Percentiles rank a stretch among this genome's conserved stretches.
Conservation (phyloP, 2,329 filamentous ascomycete species). For the Hymenoscyphus repandus region DNA sequence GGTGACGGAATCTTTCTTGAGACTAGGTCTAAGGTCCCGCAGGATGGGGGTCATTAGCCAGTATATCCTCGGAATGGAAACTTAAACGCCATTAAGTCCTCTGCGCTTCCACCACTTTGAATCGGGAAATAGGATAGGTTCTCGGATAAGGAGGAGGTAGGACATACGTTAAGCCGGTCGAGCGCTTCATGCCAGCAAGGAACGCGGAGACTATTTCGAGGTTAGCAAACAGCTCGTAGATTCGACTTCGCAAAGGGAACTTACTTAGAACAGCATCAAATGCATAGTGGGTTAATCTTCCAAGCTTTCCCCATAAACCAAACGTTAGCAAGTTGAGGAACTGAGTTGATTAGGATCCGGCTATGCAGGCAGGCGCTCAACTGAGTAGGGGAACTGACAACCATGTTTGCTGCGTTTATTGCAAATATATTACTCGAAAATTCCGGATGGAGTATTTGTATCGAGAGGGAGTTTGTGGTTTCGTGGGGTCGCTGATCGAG, state of each 20-base stretch:
- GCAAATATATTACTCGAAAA: too few relatives aligned
- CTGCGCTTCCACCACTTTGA: background rate
- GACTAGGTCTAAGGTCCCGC: constrained; percentile 59
- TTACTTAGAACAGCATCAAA: constrained; percentile 90
- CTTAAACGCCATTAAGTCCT: background rate
- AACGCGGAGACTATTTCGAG: constrained; percentile 76
- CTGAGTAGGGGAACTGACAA: constrained; percentile 31
- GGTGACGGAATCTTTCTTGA: constrained; percentile 80
- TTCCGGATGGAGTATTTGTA: too few relatives aligned
- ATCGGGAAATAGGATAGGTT: background rate
- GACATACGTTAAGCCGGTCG: constrained; percentile 94
- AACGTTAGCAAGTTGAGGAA: constrained; percentile 65
- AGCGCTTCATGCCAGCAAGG: constrained; percentile 94
- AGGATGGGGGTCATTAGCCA: constrained; percentile 41
- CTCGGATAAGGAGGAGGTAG: constrained; percentile 9
- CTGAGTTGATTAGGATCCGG: constrained; percentile 44
- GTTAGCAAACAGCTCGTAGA: constrained; percentile 17
- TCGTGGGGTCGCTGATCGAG: too few relatives aligned
- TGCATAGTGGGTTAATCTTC: constrained; percentile 87
- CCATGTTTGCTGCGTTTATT: constrained; percentile 32
- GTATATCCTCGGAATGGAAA: constrained; percentile 11
- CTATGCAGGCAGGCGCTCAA: constrained; percentile 24
- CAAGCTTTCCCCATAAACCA: constrained; percentile 73
- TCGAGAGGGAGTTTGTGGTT: too few relatives aligned
- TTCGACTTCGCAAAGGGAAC: constrained; percentile 32